These are phyloP conservation scores for Podaxis pistillaris DNA, from an alignment of 768 basidiomycete species.

Conservation along the genomic window DNA sequence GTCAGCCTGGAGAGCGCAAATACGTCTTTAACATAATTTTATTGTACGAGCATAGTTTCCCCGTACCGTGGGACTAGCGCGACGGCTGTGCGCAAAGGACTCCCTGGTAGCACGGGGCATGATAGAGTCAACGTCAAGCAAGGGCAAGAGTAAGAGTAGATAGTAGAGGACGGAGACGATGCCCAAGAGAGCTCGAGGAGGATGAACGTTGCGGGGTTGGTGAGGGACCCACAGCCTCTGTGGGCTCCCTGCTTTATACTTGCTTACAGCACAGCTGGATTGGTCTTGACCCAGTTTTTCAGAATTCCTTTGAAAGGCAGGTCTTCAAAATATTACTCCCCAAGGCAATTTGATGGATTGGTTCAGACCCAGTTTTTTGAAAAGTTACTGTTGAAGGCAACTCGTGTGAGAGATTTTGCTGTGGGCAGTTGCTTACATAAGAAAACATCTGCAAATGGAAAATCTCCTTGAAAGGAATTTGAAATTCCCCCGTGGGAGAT, in stretches of 20 bases:
- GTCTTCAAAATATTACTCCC: neutral
- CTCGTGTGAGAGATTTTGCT: neutral
- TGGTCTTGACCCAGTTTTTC: conserved; percentile 5
- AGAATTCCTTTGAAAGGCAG: conserved; percentile 2
- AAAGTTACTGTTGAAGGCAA: conserved; percentile 5
- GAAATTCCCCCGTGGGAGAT: conserved; percentile 3
- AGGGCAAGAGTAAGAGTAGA: neutral
- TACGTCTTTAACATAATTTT: neutral
- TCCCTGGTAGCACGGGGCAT: neutral
- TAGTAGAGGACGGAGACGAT: neutral
- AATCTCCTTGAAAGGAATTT: conserved; percentile 4
- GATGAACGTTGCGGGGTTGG: neutral
- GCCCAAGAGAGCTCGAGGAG: neutral
- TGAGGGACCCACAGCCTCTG: conserved; percentile 2
- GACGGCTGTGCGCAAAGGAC: neutral
- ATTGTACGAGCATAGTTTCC: neutral
- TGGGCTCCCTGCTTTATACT: conserved; percentile 6
- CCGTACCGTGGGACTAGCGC: neutral
- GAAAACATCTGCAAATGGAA: neutral
- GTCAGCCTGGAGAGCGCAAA: neutral
- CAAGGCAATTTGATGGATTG: conserved; percentile 8
- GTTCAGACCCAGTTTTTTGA: conserved; percentile 6
- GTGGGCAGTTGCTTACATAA: neutral
- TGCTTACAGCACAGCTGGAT: neutral
- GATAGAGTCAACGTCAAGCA: neutral